phyloP scores from a whole-genome alignment of 1,139 yeast genomes.

The Kurtzmaniella quercitrusa region DNA sequence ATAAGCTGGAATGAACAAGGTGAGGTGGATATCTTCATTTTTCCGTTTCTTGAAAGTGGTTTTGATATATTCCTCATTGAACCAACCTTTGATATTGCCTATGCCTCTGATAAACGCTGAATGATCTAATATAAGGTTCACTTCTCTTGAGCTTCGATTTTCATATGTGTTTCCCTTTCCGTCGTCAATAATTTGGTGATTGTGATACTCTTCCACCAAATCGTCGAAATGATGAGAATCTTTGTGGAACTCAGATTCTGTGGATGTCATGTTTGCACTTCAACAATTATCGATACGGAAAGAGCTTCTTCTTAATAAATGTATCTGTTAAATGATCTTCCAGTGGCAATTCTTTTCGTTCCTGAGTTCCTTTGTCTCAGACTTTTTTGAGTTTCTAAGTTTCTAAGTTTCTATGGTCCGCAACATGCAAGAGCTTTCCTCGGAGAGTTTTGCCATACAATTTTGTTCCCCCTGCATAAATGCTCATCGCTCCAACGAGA shows the following conservation, averaged over 20 bases:
- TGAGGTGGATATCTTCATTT: conserved; percentile 20
- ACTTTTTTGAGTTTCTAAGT: too few species aligned
- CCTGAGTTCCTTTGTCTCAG: too few species aligned
- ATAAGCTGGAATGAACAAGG: conserved; percentile 46
- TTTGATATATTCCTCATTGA: conserved; percentile 33
- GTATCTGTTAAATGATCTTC: too few species aligned
- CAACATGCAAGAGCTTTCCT: background rate
- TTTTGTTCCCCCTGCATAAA: background rate
- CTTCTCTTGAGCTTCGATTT: background rate
- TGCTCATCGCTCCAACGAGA: background rate
- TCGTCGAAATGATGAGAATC: background rate
- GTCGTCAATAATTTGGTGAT: background rate
- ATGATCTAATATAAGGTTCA: conserved; percentile 51
- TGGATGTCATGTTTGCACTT: background rate
- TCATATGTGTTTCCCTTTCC: background rate
- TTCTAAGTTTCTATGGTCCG: background rate
- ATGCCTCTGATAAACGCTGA: conserved; percentile 58
- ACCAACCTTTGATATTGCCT: conserved; percentile 58
- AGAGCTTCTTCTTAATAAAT: too few species aligned
- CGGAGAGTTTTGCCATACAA: background rate
- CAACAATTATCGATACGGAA: too few species aligned
- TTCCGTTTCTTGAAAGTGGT: conserved; percentile 12
- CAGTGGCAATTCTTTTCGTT: too few species aligned
- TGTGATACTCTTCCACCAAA: background rate
- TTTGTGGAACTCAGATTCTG: background rate